phyloP scores from a whole-genome alignment of 1,284 basidiomycete species.

The Peniophora sp. region DNA sequence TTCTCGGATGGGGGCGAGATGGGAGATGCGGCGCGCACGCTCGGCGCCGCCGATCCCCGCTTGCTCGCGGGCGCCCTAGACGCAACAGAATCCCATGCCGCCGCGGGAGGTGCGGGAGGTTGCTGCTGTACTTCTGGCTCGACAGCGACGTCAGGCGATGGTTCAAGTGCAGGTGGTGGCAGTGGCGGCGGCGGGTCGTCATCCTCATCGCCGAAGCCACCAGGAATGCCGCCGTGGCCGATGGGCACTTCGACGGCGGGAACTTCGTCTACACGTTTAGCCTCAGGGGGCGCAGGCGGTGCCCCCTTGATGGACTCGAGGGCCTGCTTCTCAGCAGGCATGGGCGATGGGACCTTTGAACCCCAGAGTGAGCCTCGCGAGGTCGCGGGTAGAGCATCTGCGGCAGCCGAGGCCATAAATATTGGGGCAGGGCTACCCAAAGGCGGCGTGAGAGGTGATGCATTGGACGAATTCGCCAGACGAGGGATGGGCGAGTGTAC shows the following conservation, averaged over 20 bases:
- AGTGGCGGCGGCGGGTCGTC: constrained; percentile 1
- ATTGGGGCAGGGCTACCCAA: not conserved
- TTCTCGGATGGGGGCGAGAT: not conserved
- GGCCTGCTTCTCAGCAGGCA: too few species aligned
- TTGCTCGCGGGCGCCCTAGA: constrained; percentile 8
- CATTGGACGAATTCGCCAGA: too few species aligned
- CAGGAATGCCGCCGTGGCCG: constrained; percentile 1
- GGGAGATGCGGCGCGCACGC: not conserved
- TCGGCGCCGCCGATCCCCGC: constrained; percentile 4
- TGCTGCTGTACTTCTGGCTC: constrained; percentile 2
- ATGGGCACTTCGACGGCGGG: not conserved
- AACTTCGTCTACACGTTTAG: too few species aligned
- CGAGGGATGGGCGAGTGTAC: too few species aligned
- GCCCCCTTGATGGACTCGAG: too few species aligned
- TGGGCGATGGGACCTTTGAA: not conserved
- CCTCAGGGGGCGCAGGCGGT: not conserved
- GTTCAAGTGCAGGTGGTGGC: not conserved
- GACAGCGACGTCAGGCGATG: constrained; percentile 3
- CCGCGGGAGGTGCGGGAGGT: not conserved
- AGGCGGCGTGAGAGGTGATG: too few species aligned
- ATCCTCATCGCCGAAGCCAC: constrained; percentile 8
- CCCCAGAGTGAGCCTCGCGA: not conserved
- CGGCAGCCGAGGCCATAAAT: not conserved
- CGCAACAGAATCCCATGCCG: not conserved
- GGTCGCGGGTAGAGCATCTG: not conserved